A percentile compares a stretch with the other conserved stretches of the same genome.
These are phyloP conservation scores for Cucurbita moschata DNA, from an alignment of 306 rosid genomes.

Conservation along the genomic window DNA sequence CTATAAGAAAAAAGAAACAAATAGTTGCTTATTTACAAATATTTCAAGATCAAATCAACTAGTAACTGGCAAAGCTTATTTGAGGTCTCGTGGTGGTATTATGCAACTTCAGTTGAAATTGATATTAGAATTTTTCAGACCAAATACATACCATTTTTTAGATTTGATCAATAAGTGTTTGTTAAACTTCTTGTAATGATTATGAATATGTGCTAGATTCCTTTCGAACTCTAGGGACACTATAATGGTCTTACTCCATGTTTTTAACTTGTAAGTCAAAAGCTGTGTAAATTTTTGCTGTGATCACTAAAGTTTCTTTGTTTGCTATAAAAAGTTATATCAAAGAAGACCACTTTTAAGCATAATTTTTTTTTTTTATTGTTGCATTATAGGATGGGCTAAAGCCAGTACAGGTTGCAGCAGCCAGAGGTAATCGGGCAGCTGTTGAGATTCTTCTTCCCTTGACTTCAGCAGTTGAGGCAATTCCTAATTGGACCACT, in stretches of 20 bases:
- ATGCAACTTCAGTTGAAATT: too few relatives aligned
- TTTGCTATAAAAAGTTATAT: neutral
- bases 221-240: neutral
- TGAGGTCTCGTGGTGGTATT: too few relatives aligned
- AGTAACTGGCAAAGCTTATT: too few relatives aligned
- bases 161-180: too few relatives aligned
- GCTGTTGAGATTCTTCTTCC: slow-evolving; percentile 69
- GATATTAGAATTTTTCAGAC: too few relatives aligned
- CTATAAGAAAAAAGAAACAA: neutral
- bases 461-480: slow-evolving; percentile 48
- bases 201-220: neutral
- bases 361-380: neutral
- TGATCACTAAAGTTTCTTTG: neutral
- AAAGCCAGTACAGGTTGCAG: slow-evolving; percentile 75
- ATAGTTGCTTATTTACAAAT: neutral
- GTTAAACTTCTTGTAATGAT: neutral
- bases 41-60: neutral
- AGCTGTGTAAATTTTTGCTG: neutral
- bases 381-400: slow-evolving; percentile 58
- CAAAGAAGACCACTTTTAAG: neutral
- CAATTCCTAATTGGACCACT: slow-evolving; percentile 59
- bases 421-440: slow-evolving; percentile 48
- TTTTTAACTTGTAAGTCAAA: neutral
- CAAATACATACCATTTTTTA: too few relatives aligned
- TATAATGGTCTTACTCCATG: neutral